Base-by-base conservation (phyloP, 495 filamentous ascomycete species). In the Lentithecium fluviatile region DNA sequence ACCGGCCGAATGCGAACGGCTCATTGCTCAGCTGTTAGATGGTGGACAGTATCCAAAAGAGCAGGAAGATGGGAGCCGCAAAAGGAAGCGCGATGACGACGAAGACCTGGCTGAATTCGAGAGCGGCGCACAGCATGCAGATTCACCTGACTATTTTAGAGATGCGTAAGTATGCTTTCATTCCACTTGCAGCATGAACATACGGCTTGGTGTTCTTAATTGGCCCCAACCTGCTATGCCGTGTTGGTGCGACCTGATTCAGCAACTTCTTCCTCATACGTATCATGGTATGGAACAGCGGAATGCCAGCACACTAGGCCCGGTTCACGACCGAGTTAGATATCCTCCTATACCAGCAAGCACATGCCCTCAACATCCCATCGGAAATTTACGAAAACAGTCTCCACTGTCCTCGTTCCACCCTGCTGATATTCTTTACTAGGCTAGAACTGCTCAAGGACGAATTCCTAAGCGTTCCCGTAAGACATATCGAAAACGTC, bases 391-490 rank as follows among this genome's bases (percentile, higher is more conserved):
- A n/a, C n/a, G n/a, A 32, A 4, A 32, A 10, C 10, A 4, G 3
- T 32, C 29, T 32, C 29, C 10, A 32, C 4, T 32, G 10, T 32
- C 10, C 3, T 32, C 10, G 29, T 32, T 32, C 4, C 29, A 10
- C 10, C 10, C 3, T 32, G 29, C 42, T 34, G 2, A 12, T 6
- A 47, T 45, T 43, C 29, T 32, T 32, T 32, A 4, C 29, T 32
- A 32, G 65, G 15, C n/a, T 45, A 20, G 56, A 61, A 11, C 48
- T 81, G 29, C 68, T 83, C 6, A 70, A 72, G 53, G 70, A 76
- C 25, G 78, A 81, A 50, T 84, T 82, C 67, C 66, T 70, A 6
- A 40, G 74, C 10, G 73, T 80, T 45, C 79, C 80, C 12, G 70
- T 73, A 21, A 63, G 59, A 32, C 80, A 74, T 67, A 78, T 84